Conservation (phyloP, 495 filamentous ascomycete genomes). For the Penicillium lividum region DNA sequence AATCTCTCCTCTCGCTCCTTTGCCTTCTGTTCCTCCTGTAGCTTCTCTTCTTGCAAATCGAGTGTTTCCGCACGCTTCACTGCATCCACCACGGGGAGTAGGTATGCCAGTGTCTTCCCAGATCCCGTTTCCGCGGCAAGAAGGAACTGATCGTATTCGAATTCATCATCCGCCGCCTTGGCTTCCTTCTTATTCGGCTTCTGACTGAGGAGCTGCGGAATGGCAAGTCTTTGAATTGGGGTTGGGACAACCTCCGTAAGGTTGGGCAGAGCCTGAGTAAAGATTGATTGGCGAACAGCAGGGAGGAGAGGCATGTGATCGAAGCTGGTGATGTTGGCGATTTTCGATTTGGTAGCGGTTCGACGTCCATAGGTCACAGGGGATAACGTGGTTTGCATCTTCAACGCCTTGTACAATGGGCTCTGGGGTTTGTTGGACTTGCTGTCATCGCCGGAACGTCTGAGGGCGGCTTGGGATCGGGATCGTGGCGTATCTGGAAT, state of each 20-base stretch:
- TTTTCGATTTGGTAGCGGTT: slow-evolving; percentile 63
- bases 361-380: slow-evolving; percentile 73
- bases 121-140: slow-evolving; percentile 96
- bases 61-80: slow-evolving; percentile 74
- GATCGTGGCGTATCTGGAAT: slow-evolving; percentile 44
- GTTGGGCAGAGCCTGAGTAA: slow-evolving; percentile 66
- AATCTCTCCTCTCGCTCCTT: slow-evolving; percentile 49
- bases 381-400: slow-evolving; percentile 84
- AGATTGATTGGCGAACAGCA: slow-evolving; percentile 70
- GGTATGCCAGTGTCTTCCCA: slow-evolving; percentile 92
- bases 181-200: slow-evolving; percentile 27
- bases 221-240: slow-evolving; percentile 83
- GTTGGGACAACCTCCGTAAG: slow-evolving; percentile 75
- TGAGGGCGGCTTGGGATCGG: slow-evolving; percentile 43
- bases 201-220: slow-evolving; percentile 70
- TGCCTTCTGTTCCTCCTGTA: slow-evolving; percentile 50
- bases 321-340: slow-evolving; percentile 73
- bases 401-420: slow-evolving; percentile 77
- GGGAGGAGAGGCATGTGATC: slow-evolving; percentile 75
- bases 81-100: slow-evolving; percentile 77
- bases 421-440: slow-evolving; percentile 43
- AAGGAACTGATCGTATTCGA: slow-evolving; percentile 70
- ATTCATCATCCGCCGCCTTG: slow-evolving; percentile 33
- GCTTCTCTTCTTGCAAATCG: slow-evolving; percentile 56
- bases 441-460: slow-evolving; percentile 36